phyloP scores from a whole-genome alignment of 2,329 filamentous ascomycete genomes.

The Monilinia vaccinii-corymbosi region DNA sequence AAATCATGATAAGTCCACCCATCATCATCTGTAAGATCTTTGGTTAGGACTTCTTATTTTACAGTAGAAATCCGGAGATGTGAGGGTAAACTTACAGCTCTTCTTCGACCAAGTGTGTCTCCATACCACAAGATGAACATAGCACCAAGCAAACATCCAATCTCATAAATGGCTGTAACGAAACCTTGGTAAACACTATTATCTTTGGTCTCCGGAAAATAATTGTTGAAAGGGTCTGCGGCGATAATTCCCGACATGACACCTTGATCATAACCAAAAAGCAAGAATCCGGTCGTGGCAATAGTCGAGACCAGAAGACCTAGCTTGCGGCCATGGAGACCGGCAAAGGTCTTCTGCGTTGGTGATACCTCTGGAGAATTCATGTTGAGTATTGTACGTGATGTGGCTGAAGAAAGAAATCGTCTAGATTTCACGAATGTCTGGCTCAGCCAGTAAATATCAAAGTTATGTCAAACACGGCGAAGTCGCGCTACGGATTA shows the following conservation, averaged over 20 bases:
- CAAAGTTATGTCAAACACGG: slow-evolving; percentile 1
- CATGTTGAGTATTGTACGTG: background rate
- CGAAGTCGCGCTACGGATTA: slow-evolving; percentile 1
- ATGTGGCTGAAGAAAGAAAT: background rate
- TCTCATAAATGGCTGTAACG: slow-evolving; percentile 47
- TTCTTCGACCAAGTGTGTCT: slow-evolving; percentile 46
- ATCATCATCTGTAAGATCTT: slow-evolving; percentile 37
- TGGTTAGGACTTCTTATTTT: slow-evolving; percentile 29
- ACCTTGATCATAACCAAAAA: slow-evolving; percentile 84
- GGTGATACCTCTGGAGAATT: background rate
- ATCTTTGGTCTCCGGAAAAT: slow-evolving; percentile 61
- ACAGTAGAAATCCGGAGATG: slow-evolving; percentile 31
- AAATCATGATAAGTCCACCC: slow-evolving; percentile 48
- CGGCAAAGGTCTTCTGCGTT: slow-evolving; percentile 35
- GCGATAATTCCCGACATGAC: slow-evolving; percentile 72
- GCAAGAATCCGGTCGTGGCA: slow-evolving; percentile 70
- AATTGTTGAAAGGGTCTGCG: slow-evolving; percentile 65
- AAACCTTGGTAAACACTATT: slow-evolving; percentile 35
- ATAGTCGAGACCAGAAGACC: slow-evolving; percentile 62
- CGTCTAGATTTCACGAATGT: slow-evolving; percentile 5
- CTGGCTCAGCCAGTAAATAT: slow-evolving; percentile 6
- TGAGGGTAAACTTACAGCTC: slow-evolving; percentile 38
- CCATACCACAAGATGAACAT: slow-evolving; percentile 40
- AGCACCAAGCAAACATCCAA: slow-evolving; percentile 44
- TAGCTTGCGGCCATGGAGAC: slow-evolving; percentile 55